These are phyloP conservation scores for Aciculoconidium aculeatum DNA, from an alignment of 805 yeast genomes.

Conservation along the genomic window DNA sequence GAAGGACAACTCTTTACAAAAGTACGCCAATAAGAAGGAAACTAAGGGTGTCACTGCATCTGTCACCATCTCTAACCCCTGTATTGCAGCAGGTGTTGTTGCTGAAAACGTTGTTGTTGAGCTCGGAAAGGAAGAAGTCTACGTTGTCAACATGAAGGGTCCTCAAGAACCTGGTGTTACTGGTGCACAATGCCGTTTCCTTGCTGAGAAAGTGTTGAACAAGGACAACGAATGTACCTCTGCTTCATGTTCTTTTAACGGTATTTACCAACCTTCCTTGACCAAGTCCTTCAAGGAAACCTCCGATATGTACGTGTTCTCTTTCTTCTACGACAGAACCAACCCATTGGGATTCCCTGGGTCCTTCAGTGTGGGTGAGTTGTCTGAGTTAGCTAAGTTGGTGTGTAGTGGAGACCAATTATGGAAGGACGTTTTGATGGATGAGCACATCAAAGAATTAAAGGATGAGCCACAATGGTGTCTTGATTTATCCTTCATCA, in stretches of 20 bases:
- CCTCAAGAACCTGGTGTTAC: constrained; percentile 43
- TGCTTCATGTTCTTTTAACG: constrained; percentile 92
- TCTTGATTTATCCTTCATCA: constrained; percentile 84
- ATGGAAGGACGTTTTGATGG: constrained; percentile 68
- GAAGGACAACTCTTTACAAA: constrained; percentile 19
- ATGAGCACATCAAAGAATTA: constrained; percentile 62
- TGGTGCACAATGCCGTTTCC: constrained; percentile 78
- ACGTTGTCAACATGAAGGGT: constrained; percentile 59
- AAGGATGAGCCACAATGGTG: constrained; percentile 90
- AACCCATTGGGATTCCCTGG: constrained; percentile 93
- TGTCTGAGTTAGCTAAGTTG: constrained; percentile 69
- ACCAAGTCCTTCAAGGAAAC: constrained; percentile 64
- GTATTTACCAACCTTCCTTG: constrained; percentile 94
- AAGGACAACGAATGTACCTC: constrained; percentile 72
- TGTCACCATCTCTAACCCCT: constrained; percentile 63
- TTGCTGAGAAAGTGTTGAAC: constrained; percentile 78
- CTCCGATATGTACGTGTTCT: constrained; percentile 82
- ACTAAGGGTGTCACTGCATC: constrained; percentile 35
- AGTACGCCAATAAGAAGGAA: constrained; percentile 25
- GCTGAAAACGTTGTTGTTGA: constrained; percentile 61
- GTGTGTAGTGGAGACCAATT: constrained; percentile 80
- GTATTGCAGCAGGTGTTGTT: constrained; percentile 72
- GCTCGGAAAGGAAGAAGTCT: constrained; percentile 36
- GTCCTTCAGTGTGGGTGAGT: constrained; percentile 79
- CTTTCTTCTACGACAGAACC: constrained; percentile 93